Base-by-base conservation (phyloP, 2,329 filamentous ascomycete species). In the Aspergillus novoparasiticus region DNA sequence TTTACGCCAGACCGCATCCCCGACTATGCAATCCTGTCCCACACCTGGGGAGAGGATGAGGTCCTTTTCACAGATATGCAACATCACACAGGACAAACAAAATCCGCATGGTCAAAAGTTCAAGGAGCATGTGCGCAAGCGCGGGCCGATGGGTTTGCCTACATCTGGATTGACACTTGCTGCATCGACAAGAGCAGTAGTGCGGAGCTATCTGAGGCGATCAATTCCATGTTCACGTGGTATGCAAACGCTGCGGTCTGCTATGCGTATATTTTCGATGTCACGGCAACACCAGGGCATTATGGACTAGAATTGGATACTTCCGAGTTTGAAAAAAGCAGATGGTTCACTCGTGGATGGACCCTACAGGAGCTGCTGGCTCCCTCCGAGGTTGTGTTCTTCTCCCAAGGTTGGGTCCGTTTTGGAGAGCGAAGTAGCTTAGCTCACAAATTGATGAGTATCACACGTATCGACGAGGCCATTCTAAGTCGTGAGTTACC, bases 401-500 rank as follows among this genome's bases (percentile, higher is more conserved):
- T 34, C 12, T 26, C 48, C 1, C 0, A 1, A 9, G 48, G n/a
- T 8, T 34, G 48, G 48, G 26, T 16, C 14, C 23, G 2, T 12
- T 23, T 26, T 26, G 46, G 46, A 10, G 5, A 14, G 21, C 14
- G 23, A 19, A 30, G 23, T 6, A 16, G 9, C 8, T 9, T 50
- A 0, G 6, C 23, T 16, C 0, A 6, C 14, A 6, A 4, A 3
- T 2, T 50, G 16, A 16, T 3, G 6, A 0, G 30, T 10, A 19
- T 50, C 21, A 50, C 46, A 26, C 19, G 23, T 14, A 50, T 50
- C 1, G 14, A 50, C 1, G 6, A 26, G 6, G 19, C 9, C 11
- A 3, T 50, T 26, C 46, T 50, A 30, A 16, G 8, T 6, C 1
- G 12, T 14, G 5, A n/a, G n/a, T n/a, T n/a, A n/a, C 21, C 23